Conservation (phyloP, 345 rosid species). For the Euphorbia tirucalli region DNA sequence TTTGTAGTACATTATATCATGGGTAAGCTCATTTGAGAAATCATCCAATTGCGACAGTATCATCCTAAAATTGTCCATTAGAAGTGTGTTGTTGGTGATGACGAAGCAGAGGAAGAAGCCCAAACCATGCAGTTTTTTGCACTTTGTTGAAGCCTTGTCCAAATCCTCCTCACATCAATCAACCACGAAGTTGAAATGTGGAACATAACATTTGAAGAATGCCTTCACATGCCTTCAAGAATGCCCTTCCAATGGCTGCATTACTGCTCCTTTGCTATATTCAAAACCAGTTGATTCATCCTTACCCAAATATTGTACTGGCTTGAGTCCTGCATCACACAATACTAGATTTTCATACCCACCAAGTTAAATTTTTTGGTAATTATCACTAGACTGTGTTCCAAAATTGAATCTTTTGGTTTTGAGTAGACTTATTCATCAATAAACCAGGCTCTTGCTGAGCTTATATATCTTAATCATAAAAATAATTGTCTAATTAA, state of each 20-base stretch:
- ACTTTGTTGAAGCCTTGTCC: slow-evolving; percentile 69
- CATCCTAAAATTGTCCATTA: not conserved
- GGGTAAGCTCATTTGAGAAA: slow-evolving; percentile 22
- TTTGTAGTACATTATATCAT: slow-evolving; percentile 20
- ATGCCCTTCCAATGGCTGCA: slow-evolving; percentile 32
- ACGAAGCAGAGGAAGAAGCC: slow-evolving; percentile 91
- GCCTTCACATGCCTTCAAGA: slow-evolving; percentile 53
- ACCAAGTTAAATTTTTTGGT: no score
- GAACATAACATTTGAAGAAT: slow-evolving; percentile 52
- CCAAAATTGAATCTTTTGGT: no score
- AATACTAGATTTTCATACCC: slow-evolving; percentile 3
- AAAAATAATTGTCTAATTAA: no score
- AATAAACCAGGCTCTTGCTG: no score
- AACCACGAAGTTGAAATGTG: slow-evolving; percentile 74
- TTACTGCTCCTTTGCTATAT: slow-evolving; percentile 18
- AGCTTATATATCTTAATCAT: no score
- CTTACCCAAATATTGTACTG: slow-evolving; percentile 48
- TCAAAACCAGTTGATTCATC: slow-evolving; percentile 31
- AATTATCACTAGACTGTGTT: no score
- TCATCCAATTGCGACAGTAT: not conserved
- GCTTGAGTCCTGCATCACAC: slow-evolving; percentile 54
- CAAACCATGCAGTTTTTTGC: slow-evolving; percentile 81
- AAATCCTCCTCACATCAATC: slow-evolving; percentile 81
- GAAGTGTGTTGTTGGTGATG: slow-evolving; percentile 45
- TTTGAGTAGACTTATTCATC: no score